Evolutionary conservation across 345 rosid species (phyloP).

Genomic region (Brassica napus): Da-Ae NC_063449.1:23208001-23208500

Average conservation of each 20-base stretch:
- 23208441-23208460: not conserved
- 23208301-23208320: not conserved
- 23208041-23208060: not conserved
- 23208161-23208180: slow-evolving; percentile 1
- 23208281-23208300: not conserved
- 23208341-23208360: not conserved
- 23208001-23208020: slow-evolving; percentile 50
- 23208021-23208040: not conserved
- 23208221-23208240: slow-evolving; percentile 2
- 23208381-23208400: too few relatives aligned
- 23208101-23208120: not conserved
- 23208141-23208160: not conserved
- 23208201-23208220: slow-evolving; percentile 19
- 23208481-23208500: too few relatives aligned
- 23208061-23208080: slow-evolving; percentile 26
- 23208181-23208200: slow-evolving; percentile 7
- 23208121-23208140: not conserved
- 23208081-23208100: slow-evolving; percentile 34
- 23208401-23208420: not conserved
- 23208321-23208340: not conserved
- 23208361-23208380: too few relatives aligned
- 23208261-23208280: not conserved
- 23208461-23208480: not conserved
- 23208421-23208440: not conserved
- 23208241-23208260: not conserved